A percentile compares a stretch with the other conserved stretches of the same genome.
phyloP scores from a whole-genome alignment of 805 yeast species.

The Wickerhamiella nectarea region DNA sequence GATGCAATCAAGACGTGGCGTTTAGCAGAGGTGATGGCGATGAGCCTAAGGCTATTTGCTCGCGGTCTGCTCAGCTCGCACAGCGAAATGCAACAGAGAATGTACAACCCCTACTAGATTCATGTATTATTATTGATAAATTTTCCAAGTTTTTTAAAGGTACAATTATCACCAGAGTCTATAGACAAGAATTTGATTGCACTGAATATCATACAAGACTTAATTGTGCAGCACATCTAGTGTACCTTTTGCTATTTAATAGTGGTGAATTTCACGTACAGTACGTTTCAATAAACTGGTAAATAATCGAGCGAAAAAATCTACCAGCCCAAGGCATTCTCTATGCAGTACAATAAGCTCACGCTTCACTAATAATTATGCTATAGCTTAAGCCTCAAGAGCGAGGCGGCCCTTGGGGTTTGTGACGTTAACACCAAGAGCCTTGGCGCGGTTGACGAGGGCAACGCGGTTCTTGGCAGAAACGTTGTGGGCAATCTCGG shows the following conservation, averaged over 20 bases:
- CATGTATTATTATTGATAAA: too few relatives aligned
- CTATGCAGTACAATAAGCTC: not conserved
- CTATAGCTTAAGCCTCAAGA: conserved; percentile 69
- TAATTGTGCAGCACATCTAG: too few relatives aligned
- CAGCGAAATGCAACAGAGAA: conserved; percentile 6
- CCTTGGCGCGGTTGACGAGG: conserved; percentile 92
- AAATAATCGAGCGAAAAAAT: too few relatives aligned
- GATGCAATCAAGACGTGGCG: conserved; percentile 22
- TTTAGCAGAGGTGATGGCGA: conserved; percentile 18
- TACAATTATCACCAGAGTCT: too few relatives aligned
- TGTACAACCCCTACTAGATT: not conserved
- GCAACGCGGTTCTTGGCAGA: conserved; percentile 97
- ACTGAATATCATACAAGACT: too few relatives aligned
- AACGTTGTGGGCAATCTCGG: conserved; percentile 98
- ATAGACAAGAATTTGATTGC: too few relatives aligned
- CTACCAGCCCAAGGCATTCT: too few relatives aligned
- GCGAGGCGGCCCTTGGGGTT: conserved; percentile 98
- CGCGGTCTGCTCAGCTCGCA: conserved; percentile 14
- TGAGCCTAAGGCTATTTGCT: conserved; percentile 18
- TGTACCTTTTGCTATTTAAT: too few relatives aligned
- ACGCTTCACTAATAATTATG: conserved; percentile 1
- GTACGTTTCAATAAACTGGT: too few relatives aligned
- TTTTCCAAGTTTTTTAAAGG: too few relatives aligned
- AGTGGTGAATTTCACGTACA: too few relatives aligned
- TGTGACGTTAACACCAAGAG: conserved; percentile 97